Conservation (phyloP, 2,329 filamentous ascomycete species). For the Fusarium sp. region DNA sequence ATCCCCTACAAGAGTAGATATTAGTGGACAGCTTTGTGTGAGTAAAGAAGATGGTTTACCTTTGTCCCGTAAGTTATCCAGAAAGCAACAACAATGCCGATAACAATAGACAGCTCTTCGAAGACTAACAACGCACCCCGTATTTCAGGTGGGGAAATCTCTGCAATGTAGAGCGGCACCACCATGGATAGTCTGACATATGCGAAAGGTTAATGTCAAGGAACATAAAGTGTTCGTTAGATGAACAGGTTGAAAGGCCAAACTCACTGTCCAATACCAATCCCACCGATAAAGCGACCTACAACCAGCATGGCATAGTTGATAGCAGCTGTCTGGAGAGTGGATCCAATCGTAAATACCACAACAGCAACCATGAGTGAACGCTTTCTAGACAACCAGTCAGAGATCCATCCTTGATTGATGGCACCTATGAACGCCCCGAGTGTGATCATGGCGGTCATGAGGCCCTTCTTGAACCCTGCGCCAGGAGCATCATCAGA, state of each 20-base stretch:
- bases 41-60: not conserved
- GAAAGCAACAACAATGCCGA: constrained; percentile 46
- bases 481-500: constrained; percentile 49
- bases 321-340: constrained; percentile 54
- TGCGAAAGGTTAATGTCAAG: not conserved
- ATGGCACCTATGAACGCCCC: constrained; percentile 60
- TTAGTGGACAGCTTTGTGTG: fast-evolving
- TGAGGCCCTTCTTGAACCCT: constrained; percentile 53
- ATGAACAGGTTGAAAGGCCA: not conserved
- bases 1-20: constrained; percentile 15
- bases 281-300: constrained; percentile 55
- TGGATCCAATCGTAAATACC: constrained; percentile 53
- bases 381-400: constrained; percentile 46
- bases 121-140: constrained; percentile 58
- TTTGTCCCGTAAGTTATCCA: constrained; percentile 47
- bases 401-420: constrained; percentile 51
- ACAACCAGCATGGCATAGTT: constrained; percentile 54
- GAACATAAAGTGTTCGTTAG: fast-evolving
- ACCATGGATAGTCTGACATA: constrained; percentile 43
- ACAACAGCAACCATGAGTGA: constrained; percentile 48
- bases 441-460: constrained; percentile 60
- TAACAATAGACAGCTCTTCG: constrained; percentile 49
- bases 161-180: constrained; percentile 56
- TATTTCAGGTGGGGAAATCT: constrained; percentile 59
- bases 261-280: constrained; percentile 50